These are phyloP conservation scores for Anthracocystis setariae DNA, from an alignment of 1,284 basidiomycete species.

Conservation along the genomic window DNA sequence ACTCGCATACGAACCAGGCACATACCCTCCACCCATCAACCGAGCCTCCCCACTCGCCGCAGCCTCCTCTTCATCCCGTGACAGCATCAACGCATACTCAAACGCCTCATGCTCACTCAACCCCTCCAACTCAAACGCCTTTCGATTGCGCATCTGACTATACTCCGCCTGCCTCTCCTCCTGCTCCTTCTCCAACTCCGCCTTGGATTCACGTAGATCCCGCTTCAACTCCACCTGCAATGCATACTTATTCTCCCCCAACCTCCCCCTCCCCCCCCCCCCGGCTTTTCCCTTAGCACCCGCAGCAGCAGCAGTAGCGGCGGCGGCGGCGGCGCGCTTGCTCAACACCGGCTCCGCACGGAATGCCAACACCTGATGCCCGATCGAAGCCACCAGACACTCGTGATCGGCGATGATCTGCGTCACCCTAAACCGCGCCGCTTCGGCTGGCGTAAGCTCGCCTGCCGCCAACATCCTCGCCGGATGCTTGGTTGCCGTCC, in stretches of 20 bases:
- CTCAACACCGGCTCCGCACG: slow-evolving; percentile 72
- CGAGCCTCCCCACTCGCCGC: slow-evolving; percentile 16
- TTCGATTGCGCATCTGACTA: slow-evolving; percentile 68
- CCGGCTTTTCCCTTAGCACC: slow-evolving; percentile 14
- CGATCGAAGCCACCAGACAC: slow-evolving; percentile 75
- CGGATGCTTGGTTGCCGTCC: slow-evolving; percentile 69
- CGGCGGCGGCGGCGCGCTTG: slow-evolving; percentile 27
- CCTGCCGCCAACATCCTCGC: slow-evolving; percentile 72
- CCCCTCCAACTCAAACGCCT: slow-evolving; percentile 73
- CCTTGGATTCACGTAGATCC: slow-evolving; percentile 55
- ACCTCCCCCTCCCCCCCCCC: slow-evolving; percentile 12
- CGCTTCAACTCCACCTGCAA: slow-evolving; percentile 55
- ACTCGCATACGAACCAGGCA: slow-evolving; percentile 29
- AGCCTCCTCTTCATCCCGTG: slow-evolving; percentile 77
- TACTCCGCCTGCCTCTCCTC: slow-evolving; percentile 75
- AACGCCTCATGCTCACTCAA: slow-evolving; percentile 81
- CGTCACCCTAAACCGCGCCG: slow-evolving; percentile 72
- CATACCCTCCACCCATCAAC: slow-evolving; percentile 29
- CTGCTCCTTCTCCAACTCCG: slow-evolving; percentile 72
- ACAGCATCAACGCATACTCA: slow-evolving; percentile 85
- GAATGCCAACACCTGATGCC: slow-evolving; percentile 77
- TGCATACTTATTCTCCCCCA: slow-evolving; percentile 47
- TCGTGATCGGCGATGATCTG: slow-evolving; percentile 77
- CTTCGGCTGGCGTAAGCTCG: slow-evolving; percentile 69
- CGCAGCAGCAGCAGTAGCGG: slow-evolving; percentile 14